Evolutionary conservation across 2,329 filamentous ascomycete genomes (phyloP), one percentile per base, ranked within the genome.

Genomic region (Pseudogymnoascus sp.): DNA sequence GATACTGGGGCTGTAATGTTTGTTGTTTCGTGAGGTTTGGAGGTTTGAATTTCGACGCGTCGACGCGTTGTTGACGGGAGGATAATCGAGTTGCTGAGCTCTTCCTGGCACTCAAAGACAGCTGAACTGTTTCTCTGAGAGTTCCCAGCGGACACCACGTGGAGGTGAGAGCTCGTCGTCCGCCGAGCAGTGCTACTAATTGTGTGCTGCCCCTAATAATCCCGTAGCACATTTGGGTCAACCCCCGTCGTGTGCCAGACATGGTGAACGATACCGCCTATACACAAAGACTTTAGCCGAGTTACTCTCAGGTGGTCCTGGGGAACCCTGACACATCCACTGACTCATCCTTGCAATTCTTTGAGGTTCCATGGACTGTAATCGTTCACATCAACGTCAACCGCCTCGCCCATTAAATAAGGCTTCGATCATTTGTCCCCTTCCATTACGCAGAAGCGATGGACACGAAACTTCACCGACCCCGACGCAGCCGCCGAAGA

Each of bases 141-240:
- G 29, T 29, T 29, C 29, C 60, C 35, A 61, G 60, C 60, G 60
- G 60, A 61, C 60, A 61, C 60, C 60, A 61, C 60, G 60, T 44
- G 35, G 60, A 61, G 60, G 35, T 61, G 60, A 37, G 35, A 61
- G 60, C 60, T 61, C 60, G 60, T 44, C 60, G 60, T 29, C 24
- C 24, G 24, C 24, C 24, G 24, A 6, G n/a, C n/a, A n/a, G n/a
- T n/a, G n/a, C n/a, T n/a, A n/a, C 6, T 1, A 47, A 0, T 21
- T 26, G 42, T 2, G 44, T 29, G 44, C 44, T 50, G 24, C 11
- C 44, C 6, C 44, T 26, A 29, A 47, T 47, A 24, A 14, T 3
- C 11, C 11, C 42, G 42, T 47, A 47, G 42, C 42, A 24, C 38
- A 40, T 19, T 40, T 40, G 16, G 16, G 74, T 81, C 33, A 83